Conservation (phyloP, 805 yeast genomes). For the Candida boleticola region DNA sequence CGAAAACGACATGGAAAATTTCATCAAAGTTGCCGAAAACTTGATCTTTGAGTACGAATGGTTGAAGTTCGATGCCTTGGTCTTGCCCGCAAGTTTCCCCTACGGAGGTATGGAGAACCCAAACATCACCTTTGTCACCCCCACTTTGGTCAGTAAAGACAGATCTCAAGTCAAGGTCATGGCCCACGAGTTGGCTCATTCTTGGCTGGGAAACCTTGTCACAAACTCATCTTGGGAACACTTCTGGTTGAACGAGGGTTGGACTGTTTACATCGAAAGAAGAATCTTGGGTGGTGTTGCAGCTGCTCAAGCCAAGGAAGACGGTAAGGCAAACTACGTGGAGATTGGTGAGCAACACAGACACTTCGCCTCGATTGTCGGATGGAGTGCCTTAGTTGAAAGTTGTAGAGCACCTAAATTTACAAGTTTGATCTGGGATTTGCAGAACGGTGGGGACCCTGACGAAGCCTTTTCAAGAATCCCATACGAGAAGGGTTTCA, state of each 20-base stretch:
- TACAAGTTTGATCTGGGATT: constrained; percentile 24
- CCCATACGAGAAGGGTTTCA: constrained; percentile 38
- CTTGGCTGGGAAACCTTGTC: constrained; percentile 38
- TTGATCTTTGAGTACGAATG: constrained; percentile 34
- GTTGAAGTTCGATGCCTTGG: constrained; percentile 31
- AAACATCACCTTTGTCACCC: constrained; percentile 33
- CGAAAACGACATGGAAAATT: constrained; percentile 33
- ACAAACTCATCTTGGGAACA: constrained; percentile 38
- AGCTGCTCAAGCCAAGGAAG: constrained; percentile 17
- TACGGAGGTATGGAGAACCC: constrained; percentile 43
- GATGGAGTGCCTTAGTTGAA: constrained; percentile 28
- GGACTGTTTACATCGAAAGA: constrained; percentile 36
- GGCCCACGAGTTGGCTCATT: constrained; percentile 39
- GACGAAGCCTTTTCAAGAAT: constrained; percentile 32
- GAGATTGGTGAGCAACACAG: constrained; percentile 27
- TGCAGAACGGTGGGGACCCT: constrained; percentile 20
- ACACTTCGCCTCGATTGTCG: constrained; percentile 30
- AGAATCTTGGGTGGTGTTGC: constrained; percentile 32
- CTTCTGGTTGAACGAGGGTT: constrained; percentile 38
- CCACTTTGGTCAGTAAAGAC: constrained; percentile 32
- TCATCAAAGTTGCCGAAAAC: constrained; percentile 31
- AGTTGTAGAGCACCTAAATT: constrained; percentile 18
- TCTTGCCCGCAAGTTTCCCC: constrained; percentile 32
- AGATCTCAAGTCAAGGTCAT: constrained; percentile 33
- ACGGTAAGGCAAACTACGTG: constrained; percentile 16